These are phyloP conservation scores for Eucalyptus pauciflora DNA, from an alignment of 345 rosid species.

Conservation along the genomic window DNA sequence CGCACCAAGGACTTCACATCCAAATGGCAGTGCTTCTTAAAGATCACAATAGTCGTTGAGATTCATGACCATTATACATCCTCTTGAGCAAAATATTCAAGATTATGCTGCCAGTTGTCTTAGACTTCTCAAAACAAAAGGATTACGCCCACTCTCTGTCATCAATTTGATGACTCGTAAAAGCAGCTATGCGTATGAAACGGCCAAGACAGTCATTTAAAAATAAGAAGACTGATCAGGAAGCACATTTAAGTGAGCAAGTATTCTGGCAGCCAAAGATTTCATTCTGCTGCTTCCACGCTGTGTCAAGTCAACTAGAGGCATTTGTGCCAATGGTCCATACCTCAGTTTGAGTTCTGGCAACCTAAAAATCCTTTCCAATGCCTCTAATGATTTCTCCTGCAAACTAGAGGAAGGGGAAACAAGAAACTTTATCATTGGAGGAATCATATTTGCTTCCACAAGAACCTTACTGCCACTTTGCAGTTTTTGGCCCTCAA, in stretches of 20 bases:
- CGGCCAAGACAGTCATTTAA: background rate
- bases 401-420: constrained; percentile 36
- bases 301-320: constrained; percentile 55
- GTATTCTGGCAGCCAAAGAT: constrained; percentile 53
- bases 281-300: constrained; percentile 45
- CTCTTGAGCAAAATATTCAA: background rate
- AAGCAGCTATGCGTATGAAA: background rate
- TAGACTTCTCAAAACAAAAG: background rate
- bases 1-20: background rate
- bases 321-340: constrained; percentile 48
- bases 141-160: background rate
- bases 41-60: background rate
- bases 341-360: constrained; percentile 47
- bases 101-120: background rate
- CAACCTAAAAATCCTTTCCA: constrained; percentile 52
- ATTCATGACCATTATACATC: background rate
- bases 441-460: constrained; percentile 34
- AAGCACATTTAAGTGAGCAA: constrained; percentile 59
- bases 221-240: constrained; percentile 61
- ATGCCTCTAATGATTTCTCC: constrained; percentile 41
- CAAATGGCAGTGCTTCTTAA: background rate
- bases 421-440: constrained; percentile 33
- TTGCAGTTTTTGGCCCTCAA: constrained; percentile 38
- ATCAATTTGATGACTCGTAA: background rate
- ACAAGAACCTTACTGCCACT: constrained; percentile 49